Evolutionary conservation across 257 asterid genomes (phyloP), one percentile per base, ranked within the genome.

Genomic region (Forsythia viridissima): DNA sequence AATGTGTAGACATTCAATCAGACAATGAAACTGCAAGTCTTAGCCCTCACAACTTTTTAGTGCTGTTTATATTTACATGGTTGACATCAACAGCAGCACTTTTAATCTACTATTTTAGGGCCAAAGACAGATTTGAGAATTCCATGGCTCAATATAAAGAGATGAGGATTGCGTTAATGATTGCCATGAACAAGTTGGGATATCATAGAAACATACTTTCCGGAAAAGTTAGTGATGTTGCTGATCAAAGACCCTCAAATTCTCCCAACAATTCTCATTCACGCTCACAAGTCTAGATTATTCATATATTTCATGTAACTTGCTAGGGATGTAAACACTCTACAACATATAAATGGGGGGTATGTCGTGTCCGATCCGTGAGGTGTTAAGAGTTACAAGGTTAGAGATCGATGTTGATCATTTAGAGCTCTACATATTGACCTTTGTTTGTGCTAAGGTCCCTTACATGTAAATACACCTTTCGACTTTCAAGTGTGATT

Each of bases 21-120:
- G 87, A 83, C 13, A 77, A 63, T n/a, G 85, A 79, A 1, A 76
- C 77, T 18, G 78, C 61, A 1, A 79, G 89, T 61, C 78, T 86
- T 21, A 81, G 86, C 40, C 83, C 87, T 8, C 67, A 76, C 51
- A 80, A 86, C 36, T 86, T 86, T 37, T 69, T 42, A 10, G 77
- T 86, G 48, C 79, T 82, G 46, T 86, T 86, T 34, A 24, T 82
- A 57, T 77, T 84, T 71, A 70, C 86, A 3, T 85, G 84, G 1
- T 75, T 46, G 38, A 81, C 90, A n/a, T 86, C 90, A 2, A 79
- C 90, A 0, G 37, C 70, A 5, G 86, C 81, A 15, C 80, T 86
- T 30, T 76, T 61, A 21, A 41, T 84, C 59, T 86, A 82, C 75
- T 75, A 39, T 20, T 51, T 74, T 18, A 18, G 68, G 24, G 75